phyloP scores from a whole-genome alignment of 768 basidiomycete genomes.

The Naganishia randhawae region DNA sequence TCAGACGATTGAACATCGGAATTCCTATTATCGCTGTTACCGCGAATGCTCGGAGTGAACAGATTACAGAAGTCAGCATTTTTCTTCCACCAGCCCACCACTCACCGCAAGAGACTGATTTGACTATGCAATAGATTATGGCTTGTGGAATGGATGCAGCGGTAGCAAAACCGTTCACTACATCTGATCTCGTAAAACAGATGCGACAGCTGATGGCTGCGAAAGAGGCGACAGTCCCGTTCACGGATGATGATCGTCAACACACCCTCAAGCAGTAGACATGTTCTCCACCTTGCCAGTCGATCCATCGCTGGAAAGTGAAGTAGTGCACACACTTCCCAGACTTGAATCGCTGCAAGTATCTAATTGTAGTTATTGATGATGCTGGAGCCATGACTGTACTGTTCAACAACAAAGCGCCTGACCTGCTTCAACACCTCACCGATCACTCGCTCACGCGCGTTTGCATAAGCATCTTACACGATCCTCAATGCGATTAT shows the following conservation, averaged over 20 bases:
- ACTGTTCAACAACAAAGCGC: too few species aligned
- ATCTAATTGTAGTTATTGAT: neutral
- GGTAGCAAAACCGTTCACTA: constrained; percentile 36
- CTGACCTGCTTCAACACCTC: too few species aligned
- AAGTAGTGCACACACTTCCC: constrained; percentile 20
- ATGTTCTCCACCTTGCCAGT: neutral
- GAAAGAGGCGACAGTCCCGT: neutral
- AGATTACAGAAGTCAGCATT: constrained; percentile 31
- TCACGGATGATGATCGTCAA: neutral
- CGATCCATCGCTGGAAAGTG: neutral
- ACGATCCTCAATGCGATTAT: neutral
- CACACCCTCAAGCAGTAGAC: neutral
- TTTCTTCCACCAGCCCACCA: neutral
- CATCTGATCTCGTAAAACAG: constrained; percentile 19
- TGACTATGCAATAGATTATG: constrained; percentile 25
- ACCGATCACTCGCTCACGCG: neutral
- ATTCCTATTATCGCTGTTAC: constrained; percentile 36
- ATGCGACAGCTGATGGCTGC: constrained; percentile 2
- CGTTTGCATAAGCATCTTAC: neutral
- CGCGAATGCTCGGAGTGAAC: constrained; percentile 37
- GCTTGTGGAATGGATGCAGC: constrained; percentile 35
- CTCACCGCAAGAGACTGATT: neutral
- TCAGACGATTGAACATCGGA: constrained; percentile 22
- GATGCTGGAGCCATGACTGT: too few species aligned
- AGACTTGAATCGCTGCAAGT: neutral